A percentile compares a stretch with the other conserved stretches of the same genome.
Conservation (phyloP, 2,329 filamentous ascomycete species). For the Fusarium coicis region DNA sequence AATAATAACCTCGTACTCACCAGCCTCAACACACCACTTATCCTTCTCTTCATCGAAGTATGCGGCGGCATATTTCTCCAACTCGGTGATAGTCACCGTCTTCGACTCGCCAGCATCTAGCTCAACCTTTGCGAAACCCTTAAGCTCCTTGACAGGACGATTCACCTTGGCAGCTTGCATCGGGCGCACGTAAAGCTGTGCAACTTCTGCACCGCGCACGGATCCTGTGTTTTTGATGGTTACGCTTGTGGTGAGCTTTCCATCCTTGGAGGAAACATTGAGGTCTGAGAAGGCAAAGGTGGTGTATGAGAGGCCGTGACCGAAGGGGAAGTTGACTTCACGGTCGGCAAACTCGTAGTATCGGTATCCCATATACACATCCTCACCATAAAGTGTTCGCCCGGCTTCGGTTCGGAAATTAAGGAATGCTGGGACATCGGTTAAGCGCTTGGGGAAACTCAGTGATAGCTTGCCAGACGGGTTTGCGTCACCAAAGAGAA, state of each 20-base stretch:
- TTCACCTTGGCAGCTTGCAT: conserved; percentile 64
- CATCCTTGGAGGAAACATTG: conserved; percentile 57
- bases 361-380: conserved; percentile 83
- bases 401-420: conserved; percentile 79
- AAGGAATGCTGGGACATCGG: conserved; percentile 80
- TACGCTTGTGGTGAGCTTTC: conserved; percentile 60
- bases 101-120: conserved; percentile 69
- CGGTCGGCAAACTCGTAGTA: conserved; percentile 80
- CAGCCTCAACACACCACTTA: conserved; percentile 74
- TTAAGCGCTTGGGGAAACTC: conserved; percentile 73
- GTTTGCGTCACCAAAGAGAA: conserved; percentile 79
- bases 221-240: conserved; percentile 71
- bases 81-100: conserved; percentile 64
- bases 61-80: conserved; percentile 72
- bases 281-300: conserved; percentile 69
- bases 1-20: conserved; percentile 71
- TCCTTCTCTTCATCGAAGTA: conserved; percentile 77
- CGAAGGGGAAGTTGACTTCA: conserved; percentile 78
- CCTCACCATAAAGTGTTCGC: conserved; percentile 80
- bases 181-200: conserved; percentile 67
- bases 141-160: conserved; percentile 70
- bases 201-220: conserved; percentile 63
- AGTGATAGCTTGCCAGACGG: conserved; percentile 80
- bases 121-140: conserved; percentile 72
- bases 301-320: conserved; percentile 83